Conservation (phyloP, 768 basidiomycete genomes). For the Infundibulicybe gibba region DNA sequence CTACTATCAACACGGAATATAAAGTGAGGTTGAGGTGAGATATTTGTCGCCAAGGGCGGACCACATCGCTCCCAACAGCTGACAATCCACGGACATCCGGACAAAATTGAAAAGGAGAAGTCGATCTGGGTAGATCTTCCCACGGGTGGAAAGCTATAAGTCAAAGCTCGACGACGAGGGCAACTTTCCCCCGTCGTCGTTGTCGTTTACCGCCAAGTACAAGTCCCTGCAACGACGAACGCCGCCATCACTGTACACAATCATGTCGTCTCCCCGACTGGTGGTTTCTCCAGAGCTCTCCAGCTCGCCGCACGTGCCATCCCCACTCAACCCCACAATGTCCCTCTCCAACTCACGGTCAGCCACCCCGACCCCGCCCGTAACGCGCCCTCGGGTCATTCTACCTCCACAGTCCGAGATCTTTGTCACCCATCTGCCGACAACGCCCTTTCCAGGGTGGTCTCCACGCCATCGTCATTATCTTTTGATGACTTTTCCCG, state of each 20-base stretch:
- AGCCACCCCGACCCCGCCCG: background rate
- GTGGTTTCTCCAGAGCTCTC: background rate
- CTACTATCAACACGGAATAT: no score
- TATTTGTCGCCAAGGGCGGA: no score
- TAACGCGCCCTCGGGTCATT: background rate
- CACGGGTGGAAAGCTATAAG: background rate
- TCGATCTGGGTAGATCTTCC: background rate
- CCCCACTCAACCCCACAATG: background rate
- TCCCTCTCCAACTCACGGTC: background rate
- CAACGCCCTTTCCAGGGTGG: background rate
- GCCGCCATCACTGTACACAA: background rate
- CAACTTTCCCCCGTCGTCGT: background rate
- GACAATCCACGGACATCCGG: no score
- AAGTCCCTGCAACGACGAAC: background rate
- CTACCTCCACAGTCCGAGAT: no score
- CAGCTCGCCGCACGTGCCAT: background rate
- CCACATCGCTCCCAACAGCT: no score
- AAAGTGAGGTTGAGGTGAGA: no score
- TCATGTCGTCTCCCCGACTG: background rate
- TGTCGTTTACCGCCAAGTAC: background rate
- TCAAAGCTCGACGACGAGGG: background rate
- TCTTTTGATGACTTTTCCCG: background rate
- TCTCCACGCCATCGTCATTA: background rate
- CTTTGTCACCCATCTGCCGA: background rate
- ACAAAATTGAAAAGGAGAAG: no score